Conservation (phyloP, 2,329 filamentous ascomycete genomes). For the Cladosporium velox region DNA sequence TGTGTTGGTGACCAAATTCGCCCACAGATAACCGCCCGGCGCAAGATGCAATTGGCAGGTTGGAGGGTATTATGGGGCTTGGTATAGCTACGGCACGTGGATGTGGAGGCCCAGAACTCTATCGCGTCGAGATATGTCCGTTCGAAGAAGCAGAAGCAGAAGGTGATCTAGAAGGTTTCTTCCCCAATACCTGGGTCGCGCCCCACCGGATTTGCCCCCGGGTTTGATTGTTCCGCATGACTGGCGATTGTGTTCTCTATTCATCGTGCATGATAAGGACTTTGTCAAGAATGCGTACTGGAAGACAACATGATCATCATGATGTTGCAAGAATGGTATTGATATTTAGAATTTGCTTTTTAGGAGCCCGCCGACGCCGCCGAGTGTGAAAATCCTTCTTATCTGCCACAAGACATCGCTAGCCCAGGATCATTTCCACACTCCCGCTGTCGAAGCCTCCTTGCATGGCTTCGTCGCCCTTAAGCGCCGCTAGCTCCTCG, state of each 20-base stretch:
- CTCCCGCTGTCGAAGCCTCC: constrained; percentile 22
- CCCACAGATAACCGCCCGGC: constrained; percentile 20
- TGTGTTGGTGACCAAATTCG: constrained; percentile 11
- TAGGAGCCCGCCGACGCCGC: constrained; percentile 1
- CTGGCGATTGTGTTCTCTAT: not conserved
- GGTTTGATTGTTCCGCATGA: not conserved
- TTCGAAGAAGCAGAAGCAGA: not conserved
- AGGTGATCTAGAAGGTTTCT: not conserved
- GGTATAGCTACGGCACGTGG: constrained; percentile 14
- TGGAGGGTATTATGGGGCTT: not conserved
- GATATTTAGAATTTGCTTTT: not conserved
- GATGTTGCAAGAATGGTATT: not conserved
- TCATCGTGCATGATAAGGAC: not conserved
- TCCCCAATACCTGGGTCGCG: not conserved
- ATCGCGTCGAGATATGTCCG: not conserved
- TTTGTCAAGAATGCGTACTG: not conserved
- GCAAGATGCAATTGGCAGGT: constrained; percentile 19
- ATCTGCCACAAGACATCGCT: constrained; percentile 13
- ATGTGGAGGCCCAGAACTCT: constrained; percentile 16
- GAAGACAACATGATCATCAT: not conserved
- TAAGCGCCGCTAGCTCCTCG: constrained; percentile 27
- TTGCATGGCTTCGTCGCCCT: constrained; percentile 23
- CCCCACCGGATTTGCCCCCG: not conserved
- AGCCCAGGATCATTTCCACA: constrained; percentile 18
- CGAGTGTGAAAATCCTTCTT: constrained; percentile 1